Conservation (phyloP, 495 filamentous ascomycete genomes). For the Aspergillus ellipticus region DNA sequence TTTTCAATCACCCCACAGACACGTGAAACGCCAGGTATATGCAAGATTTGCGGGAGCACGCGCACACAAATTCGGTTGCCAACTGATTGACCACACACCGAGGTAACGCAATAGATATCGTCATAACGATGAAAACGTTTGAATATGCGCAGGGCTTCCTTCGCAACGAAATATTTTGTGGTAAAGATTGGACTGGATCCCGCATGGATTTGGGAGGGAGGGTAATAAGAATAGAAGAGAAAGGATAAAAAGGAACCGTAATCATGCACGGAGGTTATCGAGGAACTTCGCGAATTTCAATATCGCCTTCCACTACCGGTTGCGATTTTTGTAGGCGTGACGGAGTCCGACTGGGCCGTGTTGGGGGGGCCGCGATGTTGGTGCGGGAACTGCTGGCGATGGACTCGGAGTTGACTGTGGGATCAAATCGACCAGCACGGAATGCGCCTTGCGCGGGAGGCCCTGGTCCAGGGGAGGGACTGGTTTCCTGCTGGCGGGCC, state of each 20-base stretch:
- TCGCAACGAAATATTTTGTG: neutral
- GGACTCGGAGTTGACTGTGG: slow-evolving; percentile 16
- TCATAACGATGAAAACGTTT: neutral
- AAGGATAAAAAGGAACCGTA: neutral
- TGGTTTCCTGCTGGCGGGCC: slow-evolving; percentile 18
- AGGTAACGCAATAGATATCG: neutral
- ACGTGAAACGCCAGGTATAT: slow-evolving; percentile 26
- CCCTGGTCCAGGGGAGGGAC: slow-evolving; percentile 11
- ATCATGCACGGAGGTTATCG: neutral
- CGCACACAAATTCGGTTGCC: neutral
- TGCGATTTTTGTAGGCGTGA: slow-evolving; percentile 24
- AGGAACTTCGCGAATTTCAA: slow-evolving; percentile 29
- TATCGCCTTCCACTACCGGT: slow-evolving; percentile 13
- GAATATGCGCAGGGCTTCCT: too few relatives aligned
- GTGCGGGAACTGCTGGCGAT: slow-evolving; percentile 34
- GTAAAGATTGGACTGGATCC: neutral
- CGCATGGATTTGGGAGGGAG: too few relatives aligned
- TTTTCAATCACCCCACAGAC: slow-evolving; percentile 9
- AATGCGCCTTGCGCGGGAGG: slow-evolving; percentile 8
- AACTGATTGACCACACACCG: neutral
- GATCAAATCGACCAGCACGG: slow-evolving; percentile 14
- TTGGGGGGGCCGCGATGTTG: slow-evolving; percentile 15
- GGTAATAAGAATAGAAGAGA: too few relatives aligned
- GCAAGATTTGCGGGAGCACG: slow-evolving; percentile 13
- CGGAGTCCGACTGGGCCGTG: slow-evolving; percentile 13